Conservation (phyloP, 164 flowering plant genomes). For the Nelumbo lutea region DNA sequence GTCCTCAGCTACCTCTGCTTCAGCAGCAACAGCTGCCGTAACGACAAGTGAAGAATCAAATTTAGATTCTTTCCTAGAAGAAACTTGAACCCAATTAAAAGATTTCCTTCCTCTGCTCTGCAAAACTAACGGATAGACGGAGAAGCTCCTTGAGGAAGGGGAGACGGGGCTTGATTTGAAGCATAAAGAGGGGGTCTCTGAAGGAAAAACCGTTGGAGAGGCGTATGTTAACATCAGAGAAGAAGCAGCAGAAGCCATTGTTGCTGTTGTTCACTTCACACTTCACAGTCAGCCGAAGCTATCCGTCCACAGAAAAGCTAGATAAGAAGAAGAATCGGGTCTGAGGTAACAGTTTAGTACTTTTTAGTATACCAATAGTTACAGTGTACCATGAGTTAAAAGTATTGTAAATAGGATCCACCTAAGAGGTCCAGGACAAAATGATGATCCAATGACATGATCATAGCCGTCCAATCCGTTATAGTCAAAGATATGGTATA, state of each 20-base stretch:
- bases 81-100: slow-evolving; percentile 16
- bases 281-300: background rate
- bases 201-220: slow-evolving; percentile 18
- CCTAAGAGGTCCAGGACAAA: too few species aligned
- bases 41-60: slow-evolving; percentile 13
- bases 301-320: background rate
- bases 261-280: background rate
- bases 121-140: slow-evolving; percentile 24
- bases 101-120: slow-evolving; percentile 16
- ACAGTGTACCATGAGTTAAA: too few species aligned
- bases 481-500: too few species aligned
- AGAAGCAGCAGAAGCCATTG: slow-evolving; percentile 9
- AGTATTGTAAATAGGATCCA: too few species aligned
- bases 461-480: too few species aligned
- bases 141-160: slow-evolving; percentile 20
- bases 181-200: slow-evolving; percentile 27
- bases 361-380: too few species aligned
- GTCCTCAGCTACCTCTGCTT: slow-evolving; percentile 27
- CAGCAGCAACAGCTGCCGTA: slow-evolving; percentile 35
- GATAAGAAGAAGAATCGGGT: too few species aligned
- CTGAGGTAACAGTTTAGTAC: too few species aligned
- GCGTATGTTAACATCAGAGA: slow-evolving; percentile 6
- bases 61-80: slow-evolving; percentile 11
- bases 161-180: slow-evolving; percentile 22
- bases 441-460: too few species aligned